These are phyloP conservation scores for Ustulina deusta DNA, from an alignment of 2,329 filamentous ascomycete species.

Conservation along the genomic window DNA sequence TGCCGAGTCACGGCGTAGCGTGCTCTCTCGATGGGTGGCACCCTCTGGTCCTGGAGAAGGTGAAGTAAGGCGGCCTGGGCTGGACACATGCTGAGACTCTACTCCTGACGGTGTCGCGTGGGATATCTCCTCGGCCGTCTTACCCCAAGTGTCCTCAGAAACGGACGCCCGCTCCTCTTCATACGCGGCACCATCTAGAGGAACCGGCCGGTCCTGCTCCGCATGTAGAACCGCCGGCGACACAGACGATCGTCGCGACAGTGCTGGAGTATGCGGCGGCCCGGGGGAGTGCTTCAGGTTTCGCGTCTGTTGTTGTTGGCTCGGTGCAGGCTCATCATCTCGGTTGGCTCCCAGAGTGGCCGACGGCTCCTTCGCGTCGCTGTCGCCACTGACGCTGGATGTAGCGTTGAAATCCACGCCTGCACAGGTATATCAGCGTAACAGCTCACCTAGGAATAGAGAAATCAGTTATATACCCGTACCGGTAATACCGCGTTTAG, in stretches of 20 bases:
- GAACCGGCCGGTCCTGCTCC: neutral
- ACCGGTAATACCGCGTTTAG: too few relatives aligned
- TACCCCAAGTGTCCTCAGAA: neutral
- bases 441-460: too few relatives aligned
- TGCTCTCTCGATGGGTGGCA: neutral
- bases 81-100: neutral
- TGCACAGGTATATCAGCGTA: neutral
- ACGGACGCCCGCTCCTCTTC: neutral
- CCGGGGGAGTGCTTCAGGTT: too few relatives aligned
- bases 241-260: neutral
- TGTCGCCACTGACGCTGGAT: neutral
- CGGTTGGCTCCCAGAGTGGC: too few relatives aligned
- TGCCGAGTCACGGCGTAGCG: neutral
- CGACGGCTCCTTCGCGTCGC: neutral
- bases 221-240: neutral
- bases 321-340: too few relatives aligned
- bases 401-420: neutral
- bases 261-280: too few relatives aligned
- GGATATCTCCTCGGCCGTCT: neutral
- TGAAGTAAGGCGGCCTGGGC: neutral
- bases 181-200: neutral
- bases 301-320: too few relatives aligned
- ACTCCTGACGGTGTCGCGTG: conserved; percentile 6
- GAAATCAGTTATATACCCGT: too few relatives aligned
- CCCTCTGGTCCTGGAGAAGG: neutral